These are phyloP conservation scores for Taphrina deformans DNA, from an alignment of 1,139 yeast genomes.

Conservation along the genomic window DNA sequence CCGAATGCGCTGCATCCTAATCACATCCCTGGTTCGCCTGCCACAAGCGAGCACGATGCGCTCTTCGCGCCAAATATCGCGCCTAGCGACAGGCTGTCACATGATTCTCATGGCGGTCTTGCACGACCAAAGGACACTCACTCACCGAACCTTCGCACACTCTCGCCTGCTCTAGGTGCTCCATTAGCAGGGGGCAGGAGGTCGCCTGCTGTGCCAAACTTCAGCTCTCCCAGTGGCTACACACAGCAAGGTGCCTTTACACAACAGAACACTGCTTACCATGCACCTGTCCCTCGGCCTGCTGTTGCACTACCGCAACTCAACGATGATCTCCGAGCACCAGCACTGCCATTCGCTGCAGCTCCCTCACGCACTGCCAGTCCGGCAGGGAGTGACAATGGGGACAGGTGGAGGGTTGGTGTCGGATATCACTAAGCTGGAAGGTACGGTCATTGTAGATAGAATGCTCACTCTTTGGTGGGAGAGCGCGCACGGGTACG, in stretches of 20 bases:
- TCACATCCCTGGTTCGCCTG: slow-evolving; percentile 21
- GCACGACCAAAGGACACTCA: neutral
- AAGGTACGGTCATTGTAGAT: neutral
- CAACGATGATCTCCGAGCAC: slow-evolving; percentile 19
- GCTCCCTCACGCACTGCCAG: slow-evolving; percentile 10
- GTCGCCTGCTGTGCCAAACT: slow-evolving; percentile 7
- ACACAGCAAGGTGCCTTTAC: too few species aligned
- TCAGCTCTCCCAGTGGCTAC: slow-evolving; percentile 9
- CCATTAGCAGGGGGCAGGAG: neutral
- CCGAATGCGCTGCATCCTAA: slow-evolving; percentile 7
- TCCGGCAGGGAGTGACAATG: slow-evolving; percentile 19
- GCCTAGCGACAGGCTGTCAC: slow-evolving; percentile 7
- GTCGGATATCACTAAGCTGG: slow-evolving; percentile 19
- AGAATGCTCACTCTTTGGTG: neutral
- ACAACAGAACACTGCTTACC: slow-evolving; percentile 16
- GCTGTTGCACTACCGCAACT: slow-evolving; percentile 14
- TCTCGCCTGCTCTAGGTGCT: slow-evolving; percentile 14
- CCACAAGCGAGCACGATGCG: slow-evolving; percentile 28
- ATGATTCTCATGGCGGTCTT: slow-evolving; percentile 3
- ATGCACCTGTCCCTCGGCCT: slow-evolving; percentile 7
- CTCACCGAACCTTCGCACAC: slow-evolving; percentile 13
- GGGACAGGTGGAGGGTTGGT: slow-evolving; percentile 30
- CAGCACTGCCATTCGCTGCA: slow-evolving; percentile 24
- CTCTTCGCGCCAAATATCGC: slow-evolving; percentile 25
- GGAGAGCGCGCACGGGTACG: neutral